Evolutionary conservation across 805 yeast genomes (phyloP).

Genomic region (Saccharomycopsis fibuligera): DNA sequence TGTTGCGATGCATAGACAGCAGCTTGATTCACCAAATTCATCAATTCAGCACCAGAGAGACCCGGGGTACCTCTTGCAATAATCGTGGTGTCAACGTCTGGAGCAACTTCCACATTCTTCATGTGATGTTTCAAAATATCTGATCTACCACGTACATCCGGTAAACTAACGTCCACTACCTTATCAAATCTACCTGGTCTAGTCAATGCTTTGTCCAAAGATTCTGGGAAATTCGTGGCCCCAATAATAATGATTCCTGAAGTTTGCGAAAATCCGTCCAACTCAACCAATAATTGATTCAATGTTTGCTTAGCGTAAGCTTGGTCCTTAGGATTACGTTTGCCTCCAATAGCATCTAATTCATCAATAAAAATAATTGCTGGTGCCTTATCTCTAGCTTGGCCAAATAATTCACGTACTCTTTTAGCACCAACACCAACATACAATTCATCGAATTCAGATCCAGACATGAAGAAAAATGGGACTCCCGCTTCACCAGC

Average conservation of each 20-base stretch:
- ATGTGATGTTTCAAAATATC: constrained; percentile 89
- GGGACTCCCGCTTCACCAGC: constrained; percentile 99
- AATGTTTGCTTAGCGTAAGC: constrained; percentile 97
- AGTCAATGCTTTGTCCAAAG: constrained; percentile 92
- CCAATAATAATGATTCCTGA: constrained; percentile 94
- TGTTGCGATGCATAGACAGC: constrained; percentile 95
- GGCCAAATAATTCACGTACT: constrained; percentile 86
- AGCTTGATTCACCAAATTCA: constrained; percentile 95
- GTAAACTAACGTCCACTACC: constrained; percentile 88
- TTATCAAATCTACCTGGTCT: constrained; percentile 98
- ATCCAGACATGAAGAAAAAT: constrained; percentile 96
- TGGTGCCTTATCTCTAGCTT: constrained; percentile 93
- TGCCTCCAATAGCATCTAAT: constrained; percentile 97
- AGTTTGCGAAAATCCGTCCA: constrained; percentile 91
- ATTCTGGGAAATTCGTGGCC: constrained; percentile 97
- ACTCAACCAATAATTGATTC: constrained; percentile 89
- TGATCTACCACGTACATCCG: constrained; percentile 95
- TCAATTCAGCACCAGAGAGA: constrained; percentile 94
- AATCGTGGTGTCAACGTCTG: constrained; percentile 79
- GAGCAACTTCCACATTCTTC: constrained; percentile 80
- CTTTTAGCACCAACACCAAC: constrained; percentile 99
- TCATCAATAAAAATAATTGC: constrained; percentile 97
- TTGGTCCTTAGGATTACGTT: constrained; percentile 94
- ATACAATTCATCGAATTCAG: constrained; percentile 95
- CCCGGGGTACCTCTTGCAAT: constrained; percentile 98